Evolutionary conservation across 164 flowering plant genomes (phyloP).

Genomic region (Chloranthus sessilifolius): DNA sequence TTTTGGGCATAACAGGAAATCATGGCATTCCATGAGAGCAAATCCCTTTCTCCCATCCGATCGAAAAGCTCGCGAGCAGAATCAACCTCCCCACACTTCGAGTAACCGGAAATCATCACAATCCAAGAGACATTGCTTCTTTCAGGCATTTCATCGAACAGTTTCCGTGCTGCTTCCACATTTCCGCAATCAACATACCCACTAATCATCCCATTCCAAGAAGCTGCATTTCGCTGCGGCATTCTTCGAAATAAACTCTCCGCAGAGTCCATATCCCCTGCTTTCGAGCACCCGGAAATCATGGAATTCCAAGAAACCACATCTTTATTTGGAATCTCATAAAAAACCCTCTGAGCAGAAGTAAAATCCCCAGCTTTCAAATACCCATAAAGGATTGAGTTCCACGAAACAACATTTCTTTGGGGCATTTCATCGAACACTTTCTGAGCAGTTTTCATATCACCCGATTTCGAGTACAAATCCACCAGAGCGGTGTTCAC

Average conservation of each 20-base stretch:
- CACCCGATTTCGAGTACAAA: slow-evolving; percentile 33
- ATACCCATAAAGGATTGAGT: slow-evolving; percentile 33
- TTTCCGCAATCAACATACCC: slow-evolving; percentile 31
- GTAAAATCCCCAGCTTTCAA: slow-evolving; percentile 25
- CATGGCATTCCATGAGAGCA: slow-evolving; percentile 34
- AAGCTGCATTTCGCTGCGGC: slow-evolving; percentile 31
- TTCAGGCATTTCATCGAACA: slow-evolving; percentile 36
- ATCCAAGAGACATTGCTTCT: slow-evolving; percentile 36
- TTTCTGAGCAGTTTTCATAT: slow-evolving; percentile 22
- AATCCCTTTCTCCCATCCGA: slow-evolving; percentile 20
- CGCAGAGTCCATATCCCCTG: slow-evolving; percentile 24
- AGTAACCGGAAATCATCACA: slow-evolving; percentile 37
- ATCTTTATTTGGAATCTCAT: slow-evolving; percentile 32
- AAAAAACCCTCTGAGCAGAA: slow-evolving; percentile 22
- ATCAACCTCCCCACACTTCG: slow-evolving; percentile 30
- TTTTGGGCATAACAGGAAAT: slow-evolving; percentile 43
- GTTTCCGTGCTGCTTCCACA: slow-evolving; percentile 21
- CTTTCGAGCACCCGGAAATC: slow-evolving; percentile 31
- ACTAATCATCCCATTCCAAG: slow-evolving; percentile 40
- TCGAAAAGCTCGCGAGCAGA: slow-evolving; percentile 27
- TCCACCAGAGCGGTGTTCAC: slow-evolving; percentile 36
- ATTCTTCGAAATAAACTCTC: slow-evolving; percentile 28
- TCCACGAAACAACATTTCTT: slow-evolving; percentile 42
- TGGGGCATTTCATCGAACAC: slow-evolving; percentile 36
- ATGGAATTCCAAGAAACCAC: slow-evolving; percentile 40